These are phyloP conservation scores for Malassezia restricta DNA, from an alignment of 1,284 basidiomycete genomes.

Conservation along the genomic window DNA sequence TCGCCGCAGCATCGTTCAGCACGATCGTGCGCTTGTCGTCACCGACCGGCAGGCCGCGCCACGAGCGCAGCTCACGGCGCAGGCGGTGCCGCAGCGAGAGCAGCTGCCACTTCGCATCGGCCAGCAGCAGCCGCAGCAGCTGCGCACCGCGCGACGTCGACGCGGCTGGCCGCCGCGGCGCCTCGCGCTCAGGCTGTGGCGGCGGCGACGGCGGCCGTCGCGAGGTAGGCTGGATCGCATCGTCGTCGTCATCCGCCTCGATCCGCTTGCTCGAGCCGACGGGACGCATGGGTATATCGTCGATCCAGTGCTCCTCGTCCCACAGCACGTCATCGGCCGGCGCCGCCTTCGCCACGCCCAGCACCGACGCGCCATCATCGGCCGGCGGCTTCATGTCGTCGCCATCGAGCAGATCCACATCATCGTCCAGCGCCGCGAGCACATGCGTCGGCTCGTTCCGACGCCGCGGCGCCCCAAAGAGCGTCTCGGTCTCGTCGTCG, in stretches of 20 bases:
- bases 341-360: conserved; percentile 18
- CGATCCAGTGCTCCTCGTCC: conserved; percentile 3
- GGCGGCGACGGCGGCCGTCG: conserved; percentile 11
- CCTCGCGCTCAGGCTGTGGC: background rate
- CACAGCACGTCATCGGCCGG: background rate
- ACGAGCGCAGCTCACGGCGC: conserved; percentile 22
- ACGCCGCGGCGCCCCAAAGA: conserved; percentile 5
- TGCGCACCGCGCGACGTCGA: conserved; percentile 4
- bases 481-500: conserved; percentile 16
- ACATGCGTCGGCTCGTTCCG: conserved; percentile 21
- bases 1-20: conserved; percentile 37
- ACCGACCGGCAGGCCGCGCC: conserved; percentile 21
- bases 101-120: conserved; percentile 11
- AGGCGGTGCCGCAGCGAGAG: conserved; percentile 16
- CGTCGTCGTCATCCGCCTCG: conserved; percentile 35
- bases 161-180: background rate
- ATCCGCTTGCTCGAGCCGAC: conserved; percentile 30
- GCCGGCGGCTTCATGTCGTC: conserved; percentile 22
- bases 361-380: conserved; percentile 15
- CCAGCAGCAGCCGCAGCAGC: conserved; percentile 6
- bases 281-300: conserved; percentile 7
- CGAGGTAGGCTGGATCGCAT: conserved; percentile 1
- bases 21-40: conserved; percentile 32
- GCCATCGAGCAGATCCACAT: conserved; percentile 28
- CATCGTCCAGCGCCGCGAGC: conserved; percentile 33